phyloP scores from a whole-genome alignment of 2,329 filamentous ascomycete species.

The Geosmithia putterillii region DNA sequence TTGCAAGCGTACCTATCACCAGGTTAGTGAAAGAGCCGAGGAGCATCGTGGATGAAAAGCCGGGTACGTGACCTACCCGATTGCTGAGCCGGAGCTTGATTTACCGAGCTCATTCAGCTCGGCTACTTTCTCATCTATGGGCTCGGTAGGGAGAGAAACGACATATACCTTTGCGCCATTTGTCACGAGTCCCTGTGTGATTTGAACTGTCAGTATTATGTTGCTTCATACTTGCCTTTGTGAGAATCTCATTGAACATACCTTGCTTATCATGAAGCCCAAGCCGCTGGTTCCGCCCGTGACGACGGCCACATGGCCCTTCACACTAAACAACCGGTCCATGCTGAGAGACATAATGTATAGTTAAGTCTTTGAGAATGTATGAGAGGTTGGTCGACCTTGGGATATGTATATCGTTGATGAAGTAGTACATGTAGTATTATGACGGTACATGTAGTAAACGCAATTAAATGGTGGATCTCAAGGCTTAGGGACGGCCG shows the following conservation, averaged over 20 bases:
- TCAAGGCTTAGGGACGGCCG: too few relatives aligned
- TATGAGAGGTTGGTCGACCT: too few relatives aligned
- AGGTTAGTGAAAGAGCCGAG: too few relatives aligned
- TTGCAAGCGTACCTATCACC: slow-evolving; percentile 22
- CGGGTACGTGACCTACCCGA: slow-evolving; percentile 16
- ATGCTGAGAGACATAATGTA: slow-evolving; percentile 1
- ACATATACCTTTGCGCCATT: slow-evolving; percentile 35
- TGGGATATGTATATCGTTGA: too few relatives aligned
- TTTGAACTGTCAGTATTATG: not conserved
- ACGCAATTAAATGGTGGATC: too few relatives aligned
- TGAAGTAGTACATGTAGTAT: too few relatives aligned
- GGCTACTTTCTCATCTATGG: slow-evolving; percentile 21
- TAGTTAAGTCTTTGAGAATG: too few relatives aligned
- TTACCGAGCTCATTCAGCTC: slow-evolving; percentile 25
- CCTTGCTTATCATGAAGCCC: slow-evolving; percentile 32
- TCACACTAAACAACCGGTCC: slow-evolving; percentile 11
- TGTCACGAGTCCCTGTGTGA: slow-evolving; percentile 22
- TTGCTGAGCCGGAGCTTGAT: slow-evolving; percentile 19
- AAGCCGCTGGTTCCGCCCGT: slow-evolving; percentile 28
- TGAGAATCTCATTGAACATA: slow-evolving; percentile 7
- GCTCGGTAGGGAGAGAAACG: slow-evolving; percentile 25
- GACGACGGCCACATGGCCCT: slow-evolving; percentile 18
- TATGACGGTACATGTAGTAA: too few relatives aligned
- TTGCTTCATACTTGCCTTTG: not conserved
- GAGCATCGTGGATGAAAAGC: not conserved